Conservation (phyloP, 2,329 filamentous ascomycete genomes). For the Leptographium wingfieldii region DNA sequence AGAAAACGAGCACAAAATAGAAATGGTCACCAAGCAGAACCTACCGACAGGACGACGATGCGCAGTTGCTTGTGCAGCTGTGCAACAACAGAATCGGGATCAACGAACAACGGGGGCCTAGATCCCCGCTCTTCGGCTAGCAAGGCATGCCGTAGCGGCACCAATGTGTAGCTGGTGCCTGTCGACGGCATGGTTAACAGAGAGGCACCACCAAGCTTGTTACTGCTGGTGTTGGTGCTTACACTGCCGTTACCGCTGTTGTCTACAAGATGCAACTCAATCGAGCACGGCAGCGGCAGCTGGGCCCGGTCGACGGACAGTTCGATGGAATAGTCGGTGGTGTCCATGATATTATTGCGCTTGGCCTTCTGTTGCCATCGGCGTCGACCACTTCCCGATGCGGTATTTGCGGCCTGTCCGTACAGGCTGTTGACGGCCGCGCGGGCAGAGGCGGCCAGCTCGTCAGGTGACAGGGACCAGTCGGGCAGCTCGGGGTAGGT, state of each 20-base stretch:
- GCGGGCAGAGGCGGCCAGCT: slow-evolving; percentile 49
- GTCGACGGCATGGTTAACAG: slow-evolving; percentile 24
- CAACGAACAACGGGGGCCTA: neutral
- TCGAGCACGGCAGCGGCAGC: slow-evolving; percentile 23
- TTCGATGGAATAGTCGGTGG: slow-evolving; percentile 22
- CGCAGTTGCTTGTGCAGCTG: slow-evolving; percentile 18
- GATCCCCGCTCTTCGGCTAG: neutral
- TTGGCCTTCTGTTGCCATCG: neutral
- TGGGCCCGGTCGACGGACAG: slow-evolving; percentile 24
- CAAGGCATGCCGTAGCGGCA: slow-evolving; percentile 18
- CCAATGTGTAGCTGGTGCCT: slow-evolving; percentile 20
- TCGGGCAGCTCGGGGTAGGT: slow-evolving; percentile 27
- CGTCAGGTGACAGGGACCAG: slow-evolving; percentile 40
- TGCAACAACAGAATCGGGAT: slow-evolving; percentile 16
- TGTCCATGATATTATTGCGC: neutral
- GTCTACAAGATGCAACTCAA: slow-evolving; percentile 21
- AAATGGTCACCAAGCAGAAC: neutral
- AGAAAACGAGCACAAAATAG: neutral
- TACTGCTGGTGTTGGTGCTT: slow-evolving; percentile 6
- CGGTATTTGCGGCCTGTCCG: slow-evolving; percentile 6
- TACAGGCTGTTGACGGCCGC: slow-evolving; percentile 46
- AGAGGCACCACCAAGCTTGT: slow-evolving; percentile 19
- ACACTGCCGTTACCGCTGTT: no score
- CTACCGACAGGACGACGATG: slow-evolving; percentile 15
- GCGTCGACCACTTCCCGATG: neutral